phyloP scores from a whole-genome alignment of 805 yeast species.

The Candida tammaniensis region DNA sequence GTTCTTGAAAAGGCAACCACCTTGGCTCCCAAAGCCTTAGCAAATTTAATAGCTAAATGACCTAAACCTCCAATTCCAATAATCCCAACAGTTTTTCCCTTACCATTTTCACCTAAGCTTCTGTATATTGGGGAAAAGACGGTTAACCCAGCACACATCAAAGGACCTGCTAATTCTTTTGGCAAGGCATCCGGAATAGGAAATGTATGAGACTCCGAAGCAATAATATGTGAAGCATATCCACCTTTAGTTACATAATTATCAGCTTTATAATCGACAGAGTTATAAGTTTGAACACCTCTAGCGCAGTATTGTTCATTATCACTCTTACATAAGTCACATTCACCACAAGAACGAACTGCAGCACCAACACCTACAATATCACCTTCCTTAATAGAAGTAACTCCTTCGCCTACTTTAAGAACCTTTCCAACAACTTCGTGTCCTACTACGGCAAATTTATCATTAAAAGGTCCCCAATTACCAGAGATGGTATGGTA shows the following conservation, averaged over 20 bases:
- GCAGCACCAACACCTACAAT: slow-evolving; percentile 82
- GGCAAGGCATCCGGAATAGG: slow-evolving; percentile 46
- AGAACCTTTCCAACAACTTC: slow-evolving; percentile 64
- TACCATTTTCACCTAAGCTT: slow-evolving; percentile 23
- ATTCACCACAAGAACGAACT: slow-evolving; percentile 57
- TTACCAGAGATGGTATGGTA: slow-evolving; percentile 50
- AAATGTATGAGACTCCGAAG: slow-evolving; percentile 43
- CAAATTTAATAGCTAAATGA: slow-evolving; percentile 57
- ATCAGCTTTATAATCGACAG: slow-evolving; percentile 31
- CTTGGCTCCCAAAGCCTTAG: slow-evolving; percentile 63
- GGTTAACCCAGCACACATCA: slow-evolving; percentile 57
- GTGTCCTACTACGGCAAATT: slow-evolving; percentile 55
- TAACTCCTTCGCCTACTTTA: slow-evolving; percentile 57
- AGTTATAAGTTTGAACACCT: slow-evolving; percentile 50
- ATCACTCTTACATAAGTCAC: slow-evolving; percentile 48
- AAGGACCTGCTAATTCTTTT: slow-evolving; percentile 46
- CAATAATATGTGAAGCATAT: slow-evolving; percentile 47
- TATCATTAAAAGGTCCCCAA: slow-evolving; percentile 39
- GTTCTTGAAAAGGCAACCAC: slow-evolving; percentile 45
- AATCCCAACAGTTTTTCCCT: slow-evolving; percentile 49
- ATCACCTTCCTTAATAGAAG: slow-evolving; percentile 58
- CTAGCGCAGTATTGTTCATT: slow-evolving; percentile 51
- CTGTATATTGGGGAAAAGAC: slow-evolving; percentile 45
- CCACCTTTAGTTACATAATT: slow-evolving; percentile 44
- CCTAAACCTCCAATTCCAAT: slow-evolving; percentile 71